These are phyloP conservation scores for Suhomyces pyralidae DNA, from an alignment of 805 yeast species.

Conservation along the genomic window DNA sequence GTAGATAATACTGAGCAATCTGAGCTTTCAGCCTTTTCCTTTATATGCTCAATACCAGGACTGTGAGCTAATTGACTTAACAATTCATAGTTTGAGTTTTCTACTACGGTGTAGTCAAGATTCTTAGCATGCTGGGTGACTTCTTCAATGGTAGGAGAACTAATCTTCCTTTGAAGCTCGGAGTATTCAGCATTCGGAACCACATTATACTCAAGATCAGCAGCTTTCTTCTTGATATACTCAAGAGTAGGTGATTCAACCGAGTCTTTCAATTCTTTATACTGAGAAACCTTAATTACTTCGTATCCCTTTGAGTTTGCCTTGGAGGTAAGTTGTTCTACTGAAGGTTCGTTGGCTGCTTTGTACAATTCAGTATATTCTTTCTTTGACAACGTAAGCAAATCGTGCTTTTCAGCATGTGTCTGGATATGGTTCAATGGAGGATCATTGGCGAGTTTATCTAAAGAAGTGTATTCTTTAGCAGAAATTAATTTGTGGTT, in stretches of 20 bases:
- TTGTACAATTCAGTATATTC: constrained; percentile 33
- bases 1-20: constrained; percentile 2
- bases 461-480: constrained; percentile 3
- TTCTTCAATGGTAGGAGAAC: constrained; percentile 15
- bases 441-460: constrained; percentile 13
- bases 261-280: constrained; percentile 8
- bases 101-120: constrained; percentile 15
- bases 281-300: constrained; percentile 11
- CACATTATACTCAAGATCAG: constrained; percentile 8
- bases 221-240: constrained; percentile 14
- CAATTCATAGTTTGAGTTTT: constrained; percentile 11
- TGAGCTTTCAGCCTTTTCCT: constrained; percentile 3
- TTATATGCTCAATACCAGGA: constrained; percentile 8
- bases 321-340: constrained; percentile 12
- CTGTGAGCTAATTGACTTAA: constrained; percentile 11
- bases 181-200: constrained; percentile 12
- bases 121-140: constrained; percentile 12
- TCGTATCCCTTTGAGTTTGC: constrained; percentile 18
- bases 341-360: constrained; percentile 30
- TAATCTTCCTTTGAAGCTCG: constrained; percentile 3
- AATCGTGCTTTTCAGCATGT: constrained; percentile 32
- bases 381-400: constrained; percentile 27
- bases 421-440: constrained; percentile 30
- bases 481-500: constrained; percentile 7
- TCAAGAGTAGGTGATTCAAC: constrained; percentile 20